Percentiles rank a stretch among this genome's conserved stretches.
Evolutionary conservation across 495 filamentous ascomycete genomes (phyloP).

Genomic region (Chaetomium tenue): DNA sequence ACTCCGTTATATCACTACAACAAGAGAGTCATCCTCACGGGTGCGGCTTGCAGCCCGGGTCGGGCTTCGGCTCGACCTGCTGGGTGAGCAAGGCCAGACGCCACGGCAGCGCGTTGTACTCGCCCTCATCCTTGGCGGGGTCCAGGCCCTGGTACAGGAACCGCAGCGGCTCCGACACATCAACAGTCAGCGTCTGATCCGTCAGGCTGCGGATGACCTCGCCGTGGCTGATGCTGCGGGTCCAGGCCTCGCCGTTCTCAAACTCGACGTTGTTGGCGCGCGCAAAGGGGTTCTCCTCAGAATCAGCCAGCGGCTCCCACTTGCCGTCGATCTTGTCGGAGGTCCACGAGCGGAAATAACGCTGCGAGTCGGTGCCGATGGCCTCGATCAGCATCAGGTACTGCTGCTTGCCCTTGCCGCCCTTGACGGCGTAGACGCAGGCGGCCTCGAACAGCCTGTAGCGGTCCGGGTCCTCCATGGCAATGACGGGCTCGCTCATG

Average conservation of each 20-base stretch:
- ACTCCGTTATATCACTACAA: no score
- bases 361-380: slow-evolving; percentile 23
- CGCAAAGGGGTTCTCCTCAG: slow-evolving; percentile 30
- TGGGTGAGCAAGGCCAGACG: slow-evolving; percentile 26
- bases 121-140: slow-evolving; percentile 9
- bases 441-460: slow-evolving; percentile 28
- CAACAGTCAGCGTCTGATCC: slow-evolving; percentile 29
- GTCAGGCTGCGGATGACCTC: slow-evolving; percentile 24
- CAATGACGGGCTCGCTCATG: slow-evolving; percentile 30
- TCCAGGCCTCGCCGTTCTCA: slow-evolving; percentile 24
- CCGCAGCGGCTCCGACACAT: slow-evolving; percentile 18
- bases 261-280: slow-evolving; percentile 30
- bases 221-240: slow-evolving; percentile 34
- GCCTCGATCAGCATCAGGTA: slow-evolving; percentile 31
- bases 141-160: slow-evolving; percentile 34
- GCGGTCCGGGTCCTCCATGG: slow-evolving; percentile 19
- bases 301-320: slow-evolving; percentile 27
- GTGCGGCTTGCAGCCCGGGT: background rate
- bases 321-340: slow-evolving; percentile 18
- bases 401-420: slow-evolving; percentile 14
- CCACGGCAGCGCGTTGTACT: slow-evolving; percentile 32
- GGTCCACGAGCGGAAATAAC: slow-evolving; percentile 33
- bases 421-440: slow-evolving; percentile 25
- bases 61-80: background rate
- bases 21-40: no score